Conservation (phyloP, 2,329 filamentous ascomycete genomes). For the Paracoccidioides brasiliensis region DNA sequence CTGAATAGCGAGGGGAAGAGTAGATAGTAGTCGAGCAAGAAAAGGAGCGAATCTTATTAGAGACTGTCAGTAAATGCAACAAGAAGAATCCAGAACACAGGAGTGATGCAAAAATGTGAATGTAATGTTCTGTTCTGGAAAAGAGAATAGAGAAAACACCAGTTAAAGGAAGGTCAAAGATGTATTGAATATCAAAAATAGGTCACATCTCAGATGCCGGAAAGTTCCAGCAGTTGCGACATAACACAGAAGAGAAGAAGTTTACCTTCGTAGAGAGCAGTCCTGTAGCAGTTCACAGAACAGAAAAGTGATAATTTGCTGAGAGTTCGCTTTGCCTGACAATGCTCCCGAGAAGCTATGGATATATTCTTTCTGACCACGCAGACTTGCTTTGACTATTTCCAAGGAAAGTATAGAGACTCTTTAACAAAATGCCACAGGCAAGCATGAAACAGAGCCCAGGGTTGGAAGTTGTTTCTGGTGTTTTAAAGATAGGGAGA, state of each 20-base stretch:
- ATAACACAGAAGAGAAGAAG: background rate
- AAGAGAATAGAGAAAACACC: background rate
- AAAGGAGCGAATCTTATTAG: background rate
- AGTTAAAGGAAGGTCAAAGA: background rate
- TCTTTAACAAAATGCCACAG: background rate
- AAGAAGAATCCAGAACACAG: background rate
- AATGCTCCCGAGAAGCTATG: background rate
- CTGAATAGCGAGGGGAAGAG: background rate
- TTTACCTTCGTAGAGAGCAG: background rate
- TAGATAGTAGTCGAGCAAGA: background rate
- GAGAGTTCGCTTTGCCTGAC: background rate
- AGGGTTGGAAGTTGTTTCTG: background rate
- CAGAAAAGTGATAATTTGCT: background rate
- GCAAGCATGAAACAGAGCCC: background rate
- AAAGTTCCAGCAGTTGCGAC: background rate
- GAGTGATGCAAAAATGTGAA: background rate
- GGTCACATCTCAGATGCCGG: background rate
- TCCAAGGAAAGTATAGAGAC: background rate
- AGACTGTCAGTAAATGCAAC: background rate
- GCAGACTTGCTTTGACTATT: background rate
- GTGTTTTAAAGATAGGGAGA: conserved; percentile 15
- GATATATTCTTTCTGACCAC: background rate
- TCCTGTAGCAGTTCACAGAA: background rate
- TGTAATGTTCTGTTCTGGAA: background rate
- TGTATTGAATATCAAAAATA: background rate